A percentile compares a stretch with the other conserved stretches of the same genome.
Evolutionary conservation across 1,284 basidiomycete species (phyloP).

Genomic region (Heliocybe sulcata): DNA sequence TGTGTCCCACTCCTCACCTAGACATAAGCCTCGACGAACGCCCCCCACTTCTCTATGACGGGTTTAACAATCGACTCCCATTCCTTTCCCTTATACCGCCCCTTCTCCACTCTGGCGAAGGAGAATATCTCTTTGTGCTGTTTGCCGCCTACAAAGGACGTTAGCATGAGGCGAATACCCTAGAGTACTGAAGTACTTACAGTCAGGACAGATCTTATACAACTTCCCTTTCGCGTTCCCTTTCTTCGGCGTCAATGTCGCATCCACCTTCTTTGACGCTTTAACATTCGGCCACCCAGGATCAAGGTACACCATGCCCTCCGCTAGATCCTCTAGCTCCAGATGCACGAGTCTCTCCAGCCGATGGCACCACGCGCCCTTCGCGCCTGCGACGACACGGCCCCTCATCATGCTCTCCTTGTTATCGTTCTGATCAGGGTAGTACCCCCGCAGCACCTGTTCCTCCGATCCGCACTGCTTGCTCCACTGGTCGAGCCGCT

Average conservation of each 20-base stretch:
- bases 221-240: slow-evolving; percentile 10
- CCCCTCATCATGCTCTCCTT: slow-evolving; percentile 32
- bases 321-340: slow-evolving; percentile 61
- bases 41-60: slow-evolving; percentile 70
- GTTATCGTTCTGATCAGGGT: slow-evolving; percentile 34
- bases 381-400: slow-evolving; percentile 42
- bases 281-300: slow-evolving; percentile 35
- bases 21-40: slow-evolving; percentile 34
- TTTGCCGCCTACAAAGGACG: slow-evolving; percentile 36
- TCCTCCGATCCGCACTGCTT: slow-evolving; percentile 54
- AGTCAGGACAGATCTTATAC: slow-evolving; percentile 26
- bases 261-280: too few species aligned
- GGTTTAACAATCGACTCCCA: slow-evolving; percentile 69
- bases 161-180: too few species aligned
- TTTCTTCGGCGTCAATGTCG: slow-evolving; percentile 12
- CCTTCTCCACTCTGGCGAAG: slow-evolving; percentile 45
- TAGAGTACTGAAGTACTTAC: too few species aligned
- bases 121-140: slow-evolving; percentile 73
- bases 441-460: slow-evolving; percentile 43
- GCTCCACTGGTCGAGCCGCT: slow-evolving; percentile 63
- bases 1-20: slow-evolving; percentile 4
- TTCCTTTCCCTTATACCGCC: slow-evolving; percentile 51
- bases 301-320: slow-evolving; percentile 52
- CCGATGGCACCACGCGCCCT: slow-evolving; percentile 37
- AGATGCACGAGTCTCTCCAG: slow-evolving; percentile 69